Evolutionary conservation across 768 basidiomycete species (phyloP), one percentile per base, ranked within the genome.

Genomic region (Suillus cothurnatus): DNA sequence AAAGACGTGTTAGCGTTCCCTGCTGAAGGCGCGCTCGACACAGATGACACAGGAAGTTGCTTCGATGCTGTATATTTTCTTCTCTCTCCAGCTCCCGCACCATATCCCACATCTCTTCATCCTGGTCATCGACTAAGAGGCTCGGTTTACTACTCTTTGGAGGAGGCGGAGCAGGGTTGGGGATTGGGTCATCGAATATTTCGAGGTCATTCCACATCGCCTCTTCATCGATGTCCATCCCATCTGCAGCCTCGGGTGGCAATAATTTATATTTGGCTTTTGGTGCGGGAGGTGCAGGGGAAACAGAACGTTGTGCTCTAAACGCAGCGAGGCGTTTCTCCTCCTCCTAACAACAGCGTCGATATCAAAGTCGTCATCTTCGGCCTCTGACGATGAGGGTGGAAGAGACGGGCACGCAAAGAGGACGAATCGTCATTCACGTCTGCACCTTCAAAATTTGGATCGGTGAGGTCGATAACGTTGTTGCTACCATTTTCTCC

Each of bases 41-140:
- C 71, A 6, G 74, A 67, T 32, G 76, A 71, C 49, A 73, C 59
- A 65, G 75, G 70, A 66, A 72, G 68, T 45, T 67, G 71, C 55
- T 58, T 68, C 6, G 64, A 64, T 52, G 49, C 63, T 15, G 45
- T 64, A 14, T 67, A 65, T 34, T n/a, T n/a, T 63, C 64, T 21
- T 53, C 70, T 66, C 66, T 72, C 73, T 86, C 88, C 39, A 87
- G 76, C 71, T 91, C 86, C 47, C 83, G 71, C 61, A 92, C 77
- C 49, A 89, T 80, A 68, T 88, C 84, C 88, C 93, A 93, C 83
- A 92, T 85, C 7, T 91, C 91, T 49, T 86, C 85, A 39, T 90
- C 88, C 7, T 86, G 84, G 19, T 78, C 73, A 28, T 43, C 62
- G 2, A 61, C 60, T 47, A 38, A 41, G 53, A 67, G 41, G 23